Percentiles rank a stretch among this genome's conserved stretches.
Conservation (phyloP, 1,284 basidiomycete species). For the Microbotryum violaceum region DNA sequence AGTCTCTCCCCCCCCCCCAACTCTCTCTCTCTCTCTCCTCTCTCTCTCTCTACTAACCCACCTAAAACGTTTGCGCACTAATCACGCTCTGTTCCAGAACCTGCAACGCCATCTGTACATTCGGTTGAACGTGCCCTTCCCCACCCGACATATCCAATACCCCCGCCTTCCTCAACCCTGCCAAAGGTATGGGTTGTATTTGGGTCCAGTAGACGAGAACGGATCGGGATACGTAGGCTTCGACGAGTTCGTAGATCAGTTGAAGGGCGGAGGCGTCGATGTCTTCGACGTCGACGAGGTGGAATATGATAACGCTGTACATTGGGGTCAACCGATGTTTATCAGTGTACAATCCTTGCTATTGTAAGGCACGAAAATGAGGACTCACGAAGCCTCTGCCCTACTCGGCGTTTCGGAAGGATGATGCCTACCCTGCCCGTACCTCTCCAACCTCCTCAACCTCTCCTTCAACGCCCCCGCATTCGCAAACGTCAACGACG, state of each 20-base stretch:
- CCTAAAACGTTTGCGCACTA: not conserved
- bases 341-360: too few relatives aligned
- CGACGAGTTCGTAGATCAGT: constrained; percentile 70
- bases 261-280: constrained; percentile 54
- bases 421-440: constrained; percentile 51
- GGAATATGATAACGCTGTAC: constrained; percentile 65
- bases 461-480: constrained; percentile 80
- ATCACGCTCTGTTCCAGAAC: constrained; percentile 11
- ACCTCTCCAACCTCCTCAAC: constrained; percentile 60
- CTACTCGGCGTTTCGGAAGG: constrained; percentile 76
- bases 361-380: too few relatives aligned
- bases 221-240: constrained; percentile 50
- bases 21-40: too few relatives aligned
- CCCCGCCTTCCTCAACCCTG: constrained; percentile 14
- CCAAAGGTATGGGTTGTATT: constrained; percentile 5
- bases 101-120: constrained; percentile 18
- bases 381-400: constrained; percentile 49
- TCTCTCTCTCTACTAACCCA: too few relatives aligned
- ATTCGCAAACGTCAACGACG: constrained; percentile 70
- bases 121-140: constrained; percentile 18
- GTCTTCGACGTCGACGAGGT: constrained; percentile 57
- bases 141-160: constrained; percentile 23
- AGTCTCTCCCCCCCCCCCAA: too few relatives aligned
- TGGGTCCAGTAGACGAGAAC: constrained; percentile 30
- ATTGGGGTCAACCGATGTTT: too few relatives aligned